Evolutionary conservation across 345 rosid genomes (phyloP).

Genomic region (Euphorbia tirucalli): DNA sequence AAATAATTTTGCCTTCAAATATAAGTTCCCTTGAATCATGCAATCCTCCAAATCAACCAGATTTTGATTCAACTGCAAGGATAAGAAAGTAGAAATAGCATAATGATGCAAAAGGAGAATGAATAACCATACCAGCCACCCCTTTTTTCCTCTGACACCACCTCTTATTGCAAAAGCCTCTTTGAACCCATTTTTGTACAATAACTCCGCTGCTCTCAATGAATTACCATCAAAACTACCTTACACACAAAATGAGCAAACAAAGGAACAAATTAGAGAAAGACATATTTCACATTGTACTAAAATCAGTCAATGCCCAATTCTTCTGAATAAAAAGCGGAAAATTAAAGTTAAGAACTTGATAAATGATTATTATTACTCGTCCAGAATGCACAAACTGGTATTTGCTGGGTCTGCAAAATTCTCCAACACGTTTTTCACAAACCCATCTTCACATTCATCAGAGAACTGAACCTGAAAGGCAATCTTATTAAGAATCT

Average conservation of each 20-base stretch:
- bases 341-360: neutral
- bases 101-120: slow-evolving; percentile 13
- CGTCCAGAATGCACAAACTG: slow-evolving; percentile 66
- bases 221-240: slow-evolving; percentile 96
- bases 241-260: slow-evolving; percentile 42
- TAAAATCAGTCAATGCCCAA: neutral
- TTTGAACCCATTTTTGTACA: slow-evolving; percentile 72
- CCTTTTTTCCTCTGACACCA: slow-evolving; percentile 82
- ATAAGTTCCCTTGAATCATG: neutral
- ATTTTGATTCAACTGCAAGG: neutral
- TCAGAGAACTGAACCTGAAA: slow-evolving; percentile 55
- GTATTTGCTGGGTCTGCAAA: slow-evolving; percentile 60
- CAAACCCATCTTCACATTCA: slow-evolving; percentile 47
- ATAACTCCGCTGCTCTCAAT: slow-evolving; percentile 61
- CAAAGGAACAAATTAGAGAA: slow-evolving; percentile 9
- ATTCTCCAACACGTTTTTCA: slow-evolving; percentile 52
- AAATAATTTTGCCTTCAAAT: neutral
- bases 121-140: slow-evolving; percentile 79
- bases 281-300: neutral
- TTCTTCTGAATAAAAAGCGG: neutral
- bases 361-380: slow-evolving; percentile 42
- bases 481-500: slow-evolving; percentile 46
- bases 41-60: neutral
- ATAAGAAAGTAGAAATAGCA: neutral
- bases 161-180: slow-evolving; percentile 83